Percentiles rank a stretch among this genome's conserved stretches.
Evolutionary conservation across 441 rosid genomes (phyloP).

Genomic region (Erodium texanum): DNA sequence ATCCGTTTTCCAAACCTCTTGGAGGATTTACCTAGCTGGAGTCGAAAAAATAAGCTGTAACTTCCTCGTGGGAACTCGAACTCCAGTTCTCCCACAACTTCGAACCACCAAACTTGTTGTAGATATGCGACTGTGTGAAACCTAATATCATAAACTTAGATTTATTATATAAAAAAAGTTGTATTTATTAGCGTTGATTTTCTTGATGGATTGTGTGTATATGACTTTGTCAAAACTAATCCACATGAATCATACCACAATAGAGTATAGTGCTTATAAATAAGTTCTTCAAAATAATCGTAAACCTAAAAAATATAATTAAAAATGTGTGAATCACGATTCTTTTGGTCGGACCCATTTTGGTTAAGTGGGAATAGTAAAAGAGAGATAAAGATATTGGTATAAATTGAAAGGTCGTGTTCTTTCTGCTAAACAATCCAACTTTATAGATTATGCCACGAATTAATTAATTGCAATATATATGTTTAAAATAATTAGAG

Average conservation of each 20-base stretch:
- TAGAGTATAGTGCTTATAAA: neutral
- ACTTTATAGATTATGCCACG: no score
- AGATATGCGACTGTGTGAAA: conserved; percentile 61
- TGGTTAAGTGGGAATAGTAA: no score
- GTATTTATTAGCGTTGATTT: neutral
- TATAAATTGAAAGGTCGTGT: no score
- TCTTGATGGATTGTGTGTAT: neutral
- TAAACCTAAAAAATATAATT: no score
- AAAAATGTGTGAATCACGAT: no score
- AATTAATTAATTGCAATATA: no score
- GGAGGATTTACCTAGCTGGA: conserved; percentile 48
- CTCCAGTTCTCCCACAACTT: conserved; percentile 62
- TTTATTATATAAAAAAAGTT: neutral
- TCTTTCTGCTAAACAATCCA: no score
- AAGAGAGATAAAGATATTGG: no score
- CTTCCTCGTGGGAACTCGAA: conserved; percentile 55
- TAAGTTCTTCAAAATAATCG: no score
- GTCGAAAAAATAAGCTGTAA: conserved; percentile 61
- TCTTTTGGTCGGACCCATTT: no score
- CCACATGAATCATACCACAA: neutral
- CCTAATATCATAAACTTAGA: conserved; percentile 20
- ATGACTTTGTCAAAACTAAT: neutral
- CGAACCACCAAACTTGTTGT: conserved; percentile 83
- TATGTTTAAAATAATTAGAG: no score
- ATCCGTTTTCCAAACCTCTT: conserved; percentile 51